Conservation (phyloP, 495 filamentous ascomycete species). For the Recurvomyces mirabilis region DNA sequence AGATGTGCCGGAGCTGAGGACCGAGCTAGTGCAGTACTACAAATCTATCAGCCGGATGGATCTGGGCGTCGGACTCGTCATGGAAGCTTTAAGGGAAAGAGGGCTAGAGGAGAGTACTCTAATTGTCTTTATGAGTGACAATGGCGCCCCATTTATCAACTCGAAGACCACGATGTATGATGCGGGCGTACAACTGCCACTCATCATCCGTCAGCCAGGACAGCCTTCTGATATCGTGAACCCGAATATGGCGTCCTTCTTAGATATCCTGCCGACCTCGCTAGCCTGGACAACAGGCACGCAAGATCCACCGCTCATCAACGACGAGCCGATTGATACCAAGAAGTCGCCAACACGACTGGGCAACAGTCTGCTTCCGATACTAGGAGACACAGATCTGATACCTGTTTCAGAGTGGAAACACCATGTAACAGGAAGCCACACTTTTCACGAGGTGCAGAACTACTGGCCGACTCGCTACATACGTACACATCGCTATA, state of each 20-base stretch:
- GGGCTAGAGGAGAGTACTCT: slow-evolving; percentile 32
- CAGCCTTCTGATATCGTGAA: slow-evolving; percentile 24
- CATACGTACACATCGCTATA: slow-evolving; percentile 33
- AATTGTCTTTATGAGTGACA: slow-evolving; percentile 37
- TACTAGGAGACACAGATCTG: slow-evolving; percentile 20
- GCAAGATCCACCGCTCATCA: neutral
- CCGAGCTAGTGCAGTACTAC: slow-evolving; percentile 38
- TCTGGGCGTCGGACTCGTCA: slow-evolving; percentile 33
- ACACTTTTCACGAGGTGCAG: slow-evolving; percentile 41
- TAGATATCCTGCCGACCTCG: slow-evolving; percentile 37
- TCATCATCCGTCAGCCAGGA: slow-evolving; percentile 32
- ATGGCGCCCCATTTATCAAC: slow-evolving; percentile 39
- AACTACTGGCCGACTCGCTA: slow-evolving; percentile 40
- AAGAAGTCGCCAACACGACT: slow-evolving; percentile 4
- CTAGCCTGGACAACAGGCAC: slow-evolving; percentile 33
- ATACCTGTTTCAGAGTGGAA: slow-evolving; percentile 19
- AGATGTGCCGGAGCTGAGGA: slow-evolving; percentile 31
- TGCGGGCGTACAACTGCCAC: slow-evolving; percentile 34
- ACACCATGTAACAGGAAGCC: slow-evolving; percentile 34
- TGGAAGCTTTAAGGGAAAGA: slow-evolving; percentile 27
- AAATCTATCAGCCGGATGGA: slow-evolving; percentile 33
- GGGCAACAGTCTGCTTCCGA: slow-evolving; percentile 34
- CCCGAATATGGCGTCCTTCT: slow-evolving; percentile 37
- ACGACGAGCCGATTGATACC: neutral
- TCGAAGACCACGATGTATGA: slow-evolving; percentile 41